Evolutionary conservation across 2,329 filamentous ascomycete genomes (phyloP), one percentile per base, ranked within the genome.

Genomic region (Cadophora luteo-olivacea): DNA sequence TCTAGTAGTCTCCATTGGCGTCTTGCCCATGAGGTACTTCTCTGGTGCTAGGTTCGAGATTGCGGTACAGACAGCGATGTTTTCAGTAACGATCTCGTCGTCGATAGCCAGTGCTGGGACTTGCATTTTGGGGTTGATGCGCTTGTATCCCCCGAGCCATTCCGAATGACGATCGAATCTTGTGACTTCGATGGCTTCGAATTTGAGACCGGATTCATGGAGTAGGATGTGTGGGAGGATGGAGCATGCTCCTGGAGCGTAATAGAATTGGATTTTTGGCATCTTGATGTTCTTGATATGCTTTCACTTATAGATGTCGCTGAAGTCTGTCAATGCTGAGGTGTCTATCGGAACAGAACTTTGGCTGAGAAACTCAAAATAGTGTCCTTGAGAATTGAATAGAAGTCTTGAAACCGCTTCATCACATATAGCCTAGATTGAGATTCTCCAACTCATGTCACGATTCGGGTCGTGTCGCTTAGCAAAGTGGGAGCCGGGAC

Each of bases 71-170:
- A 81, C 75, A 1, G 79, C 78, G 0, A 78, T 76, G 4, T 69
- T 69, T 64, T 81, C 80, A 4, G 78, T 80, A 68, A 81, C 77
- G 14, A 75, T 72, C 38, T 75, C 61, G 36, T 61, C 65, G 41
- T 78, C 72, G 32, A 80, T 61, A 2, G 32, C n/a, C 14, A 80
- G 68, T 24, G 78, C 74, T 8, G 79, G 78, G 24, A 80, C 73
- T 4, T 72, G 70, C 66, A 72, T 73, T 62, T 80, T 79, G 1
- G 78, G 79, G 66, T 81, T 79, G 61, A 80, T 70, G 8, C 55
- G 24, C 19, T 54, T 51, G 64, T 75, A 76, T 19, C 73, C 72
- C 4, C 63, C 52, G 1, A 72, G 65, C 62, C 52, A 55, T 4
- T 8, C n/a, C 7, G 62, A 74, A 72, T 12, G 9, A 29, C 62